Evolutionary conservation across 192 early-diverging fungal species (phyloP), one percentile per base, ranked within the genome.

Genomic region (Chytriomyces sp.): DNA sequence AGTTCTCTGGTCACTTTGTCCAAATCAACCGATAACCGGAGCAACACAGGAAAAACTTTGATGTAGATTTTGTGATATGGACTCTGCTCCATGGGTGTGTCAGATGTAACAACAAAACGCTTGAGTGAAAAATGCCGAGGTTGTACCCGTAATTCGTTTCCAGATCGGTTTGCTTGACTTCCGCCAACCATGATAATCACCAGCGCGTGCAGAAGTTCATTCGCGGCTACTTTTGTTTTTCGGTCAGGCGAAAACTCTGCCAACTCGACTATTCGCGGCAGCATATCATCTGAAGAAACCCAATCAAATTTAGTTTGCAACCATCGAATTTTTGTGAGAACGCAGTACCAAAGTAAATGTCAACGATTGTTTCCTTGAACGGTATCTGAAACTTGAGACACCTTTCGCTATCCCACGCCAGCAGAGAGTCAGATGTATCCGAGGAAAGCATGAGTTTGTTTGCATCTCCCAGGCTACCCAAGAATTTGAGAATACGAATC

Each of bases 101-200:
- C 28, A 35, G 28, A 35, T 35, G 0, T 35, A 35, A 35, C 28
- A 35, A 35, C 28, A 35, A 35, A 35, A 35, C 28, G 28, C 28
- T 35, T 35, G 50, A 23, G 35, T 69, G 68, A 53, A 13, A 10
- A 61, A 57, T 2, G n/a, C n/a, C 24, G 5, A 6, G 47, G 8
- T 10, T 10, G 60, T 75, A 86, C 87, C 79, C 79, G 68, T 50
- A 79, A 76, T 45, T 85, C 81, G 10, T 77, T 79, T 1, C 82
- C 86, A 0, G 84, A 80, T 13, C 46, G 61, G 50, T 86, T 82
- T 24, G 86, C 85, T 7, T 89, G 91, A 75, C 82, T 89, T 44
- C 85, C 86, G 1, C 93, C 93, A 48, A 94, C 84, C 92, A 94
- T 94, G 8, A 92, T 35, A n/a, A 94, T 78, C 7, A 91, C 79